Evolutionary conservation across 441 rosid species (phyloP).

Genomic region (Gossypium gossypioides): DNA sequence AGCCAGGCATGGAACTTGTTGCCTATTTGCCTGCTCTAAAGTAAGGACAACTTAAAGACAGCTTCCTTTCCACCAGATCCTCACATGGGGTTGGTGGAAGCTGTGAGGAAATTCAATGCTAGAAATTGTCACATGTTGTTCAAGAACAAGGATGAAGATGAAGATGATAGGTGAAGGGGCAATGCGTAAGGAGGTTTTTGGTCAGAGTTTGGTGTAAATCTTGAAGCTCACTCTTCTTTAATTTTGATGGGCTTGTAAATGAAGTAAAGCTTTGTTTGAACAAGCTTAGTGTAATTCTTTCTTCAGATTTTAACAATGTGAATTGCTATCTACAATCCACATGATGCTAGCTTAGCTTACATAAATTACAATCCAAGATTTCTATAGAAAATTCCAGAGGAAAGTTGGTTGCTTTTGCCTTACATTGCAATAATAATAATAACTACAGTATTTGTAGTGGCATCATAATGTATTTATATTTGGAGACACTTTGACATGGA

Average conservation of each 20-base stretch:
- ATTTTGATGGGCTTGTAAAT: constrained; percentile 10
- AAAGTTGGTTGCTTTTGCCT: constrained; percentile 28
- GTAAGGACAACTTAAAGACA: neutral
- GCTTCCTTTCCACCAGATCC: neutral
- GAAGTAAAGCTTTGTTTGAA: constrained; percentile 9
- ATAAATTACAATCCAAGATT: constrained; percentile 33
- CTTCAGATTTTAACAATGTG: neutral
- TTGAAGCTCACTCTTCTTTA: constrained; percentile 17
- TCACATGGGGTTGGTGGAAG: neutral
- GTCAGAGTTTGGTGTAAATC: constrained; percentile 3
- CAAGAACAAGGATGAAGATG: neutral
- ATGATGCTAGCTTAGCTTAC: constrained; percentile 19
- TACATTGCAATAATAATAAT: constrained; percentile 20
- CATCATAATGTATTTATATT: neutral
- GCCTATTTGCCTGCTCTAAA: constrained; percentile 14
- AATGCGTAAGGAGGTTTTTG: neutral
- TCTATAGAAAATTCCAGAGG: neutral
- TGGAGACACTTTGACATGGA: neutral
- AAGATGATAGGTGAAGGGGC: neutral
- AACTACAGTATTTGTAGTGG: neutral
- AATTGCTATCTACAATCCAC: neutral
- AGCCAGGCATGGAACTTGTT: constrained; percentile 24
- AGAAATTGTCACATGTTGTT: neutral
- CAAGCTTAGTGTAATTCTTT: constrained; percentile 1
- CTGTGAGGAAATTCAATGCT: too few relatives aligned